Evolutionary conservation across 129 eudicot species (phyloP), one percentile per base, ranked within the genome.

Genomic region (Mikania micrantha): DNA sequence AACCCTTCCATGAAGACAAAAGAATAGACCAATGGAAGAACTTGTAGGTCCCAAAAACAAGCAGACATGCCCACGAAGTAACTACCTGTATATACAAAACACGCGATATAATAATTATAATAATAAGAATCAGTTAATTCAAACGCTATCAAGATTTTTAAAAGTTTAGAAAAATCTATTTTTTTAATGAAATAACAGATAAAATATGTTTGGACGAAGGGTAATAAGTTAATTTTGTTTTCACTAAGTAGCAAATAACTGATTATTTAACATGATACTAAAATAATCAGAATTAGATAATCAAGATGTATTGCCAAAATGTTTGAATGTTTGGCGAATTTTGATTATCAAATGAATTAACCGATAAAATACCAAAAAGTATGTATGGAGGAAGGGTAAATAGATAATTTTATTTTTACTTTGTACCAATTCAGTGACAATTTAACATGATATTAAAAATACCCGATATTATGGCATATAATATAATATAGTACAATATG

Each of bases 1-100:
- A 53, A n/a, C 98, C 98, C 63, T 80, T 93, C 96, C 95, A 86
- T n/a, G 96, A 84, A 11, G 90, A 82, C 21, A 88, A 77, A 66
- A 89, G 80, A 11, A 87, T 68, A 11, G 87, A 81, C 91, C 91
- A 72, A 56, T 64, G 87, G 60, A 93, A 66, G 64, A 86, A 78
- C 62, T 86, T 86, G 44, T 84, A 36, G 58, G 82, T 69, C 32
- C 86, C 98, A 0, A 78, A 71, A 19, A 69, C 52, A n/a, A 86
- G 79, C 39, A 84, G 62, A 28, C 74, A 74, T 22, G 84, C 78
- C 96, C 98, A 88, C 4, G 73, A 78, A 34, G 19, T 25, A 45
- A 86, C 86, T 15, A 92, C 98, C 98, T 92, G 91, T 74, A 17
- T 15, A 56, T 62, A 60, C 13, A 39, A 38, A 28, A 38, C 32